Percentiles rank a stretch among this genome's conserved stretches.
Conservation (phyloP, 1,284 basidiomycete genomes). For the Amylostereum chailletii region DNA sequence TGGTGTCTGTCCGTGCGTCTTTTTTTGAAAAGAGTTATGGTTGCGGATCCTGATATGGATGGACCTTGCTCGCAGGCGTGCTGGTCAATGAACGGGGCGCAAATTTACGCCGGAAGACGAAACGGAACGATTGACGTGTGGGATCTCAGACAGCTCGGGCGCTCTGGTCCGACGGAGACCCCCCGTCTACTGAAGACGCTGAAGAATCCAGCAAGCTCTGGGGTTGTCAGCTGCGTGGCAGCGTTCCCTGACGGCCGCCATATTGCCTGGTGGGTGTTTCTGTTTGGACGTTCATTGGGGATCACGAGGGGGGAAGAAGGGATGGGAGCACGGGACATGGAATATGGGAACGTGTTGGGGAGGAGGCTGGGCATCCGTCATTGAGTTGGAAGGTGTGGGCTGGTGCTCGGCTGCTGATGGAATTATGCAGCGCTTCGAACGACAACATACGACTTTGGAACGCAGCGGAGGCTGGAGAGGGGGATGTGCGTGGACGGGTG, state of each 20-base stretch:
- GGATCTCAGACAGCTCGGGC: slow-evolving; percentile 76
- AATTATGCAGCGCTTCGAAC: slow-evolving; percentile 63
- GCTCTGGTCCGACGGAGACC: slow-evolving; percentile 47
- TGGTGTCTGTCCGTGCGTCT: slow-evolving; percentile 86
- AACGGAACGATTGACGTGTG: slow-evolving; percentile 92
- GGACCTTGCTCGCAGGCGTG: slow-evolving; percentile 54
- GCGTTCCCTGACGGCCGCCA: slow-evolving; percentile 88
- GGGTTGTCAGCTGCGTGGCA: slow-evolving; percentile 85
- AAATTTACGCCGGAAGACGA: slow-evolving; percentile 87
- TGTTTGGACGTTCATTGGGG: background rate
- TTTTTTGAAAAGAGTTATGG: background rate
- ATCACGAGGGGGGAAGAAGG: no score
- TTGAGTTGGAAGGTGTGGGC: no score
- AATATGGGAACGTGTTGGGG: no score
- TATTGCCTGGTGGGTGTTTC: slow-evolving; percentile 69
- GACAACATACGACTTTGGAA: slow-evolving; percentile 97
- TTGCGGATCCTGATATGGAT: background rate
- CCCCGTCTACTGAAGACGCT: slow-evolving; percentile 76
- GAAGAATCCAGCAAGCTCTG: slow-evolving; percentile 82
- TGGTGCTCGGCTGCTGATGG: slow-evolving; percentile 1
- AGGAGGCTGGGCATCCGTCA: no score
- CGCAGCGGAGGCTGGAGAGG: slow-evolving; percentile 66
- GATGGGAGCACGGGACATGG: no score
- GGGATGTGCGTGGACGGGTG: slow-evolving; percentile 53
- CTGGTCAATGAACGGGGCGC: slow-evolving; percentile 84